Evolutionary conservation across 2,329 filamentous ascomycete genomes (phyloP), one percentile per base, ranked within the genome.

Genomic region (Colletotrichum graminicola): DNA sequence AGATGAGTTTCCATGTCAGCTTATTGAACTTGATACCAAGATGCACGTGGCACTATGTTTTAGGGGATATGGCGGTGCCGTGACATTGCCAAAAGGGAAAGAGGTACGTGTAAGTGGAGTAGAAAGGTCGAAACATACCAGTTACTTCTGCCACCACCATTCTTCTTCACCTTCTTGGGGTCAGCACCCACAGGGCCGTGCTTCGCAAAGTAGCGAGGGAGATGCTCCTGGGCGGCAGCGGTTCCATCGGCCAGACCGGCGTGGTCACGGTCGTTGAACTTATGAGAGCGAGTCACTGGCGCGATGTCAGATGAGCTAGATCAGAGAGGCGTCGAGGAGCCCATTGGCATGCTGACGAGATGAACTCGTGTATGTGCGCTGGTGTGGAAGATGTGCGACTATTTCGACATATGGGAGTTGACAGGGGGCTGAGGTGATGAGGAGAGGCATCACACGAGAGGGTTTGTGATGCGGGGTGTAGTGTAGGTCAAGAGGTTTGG

Each of bases 121-220:
- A 62, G 41, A 62, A 52, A 54, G 67, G 63, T 55, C 56, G 67
- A 64, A 70, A 78, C 92, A 82, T 89, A 97, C 95, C 95, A 99
- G 83, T 98, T 98, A 80, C 93, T 94, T 83, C 93, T 95, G 76
- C 95, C 95, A 76, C 89, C 92, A 74, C 95, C 95, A 79, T 97
- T 93, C 87, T 99, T 99, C 91, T 99, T 99, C 80, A 93, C 92
- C 87, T 97, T 96, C 83, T 94, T 94, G 73, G 96, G 95, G 79
- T 97, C 93, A 76, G 88, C 86, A 79, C 94, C 94, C 77, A 90
- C 86, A 79, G 92, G 92, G 75, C 95, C 95, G 72, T 90, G 85
- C 86, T 98, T 98, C 82, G 90, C 94, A 82, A 98, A 98, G 89
- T 93, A 98, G 79, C 94, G 94, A 79, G 96, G 95, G 36, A 97